Percentiles rank a stretch among this genome's conserved stretches.
Evolutionary conservation across 768 basidiomycete genomes (phyloP).

Genomic region (Kwoniella dejecticola): DNA sequence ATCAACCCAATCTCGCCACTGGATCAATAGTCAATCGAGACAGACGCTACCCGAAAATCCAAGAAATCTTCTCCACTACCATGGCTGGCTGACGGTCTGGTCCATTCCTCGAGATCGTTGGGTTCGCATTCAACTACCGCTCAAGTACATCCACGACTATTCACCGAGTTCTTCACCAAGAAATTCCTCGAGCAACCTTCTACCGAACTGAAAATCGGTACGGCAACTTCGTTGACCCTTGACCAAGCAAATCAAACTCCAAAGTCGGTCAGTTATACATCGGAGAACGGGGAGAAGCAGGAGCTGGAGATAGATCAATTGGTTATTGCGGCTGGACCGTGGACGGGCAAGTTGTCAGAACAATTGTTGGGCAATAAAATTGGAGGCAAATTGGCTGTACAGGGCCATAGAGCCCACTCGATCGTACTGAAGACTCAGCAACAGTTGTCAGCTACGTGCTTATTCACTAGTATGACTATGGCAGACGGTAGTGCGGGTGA

Average conservation of each 20-base stretch:
- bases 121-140: slow-evolving; percentile 48
- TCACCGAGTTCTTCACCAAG: slow-evolving; percentile 47
- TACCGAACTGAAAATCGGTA: slow-evolving; percentile 43
- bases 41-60: slow-evolving; percentile 39
- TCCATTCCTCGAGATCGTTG: slow-evolving; percentile 42
- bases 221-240: slow-evolving; percentile 28
- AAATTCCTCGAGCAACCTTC: slow-evolving; percentile 39
- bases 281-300: neutral
- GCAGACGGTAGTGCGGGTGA: slow-evolving; percentile 52
- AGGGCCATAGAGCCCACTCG: slow-evolving; percentile 55
- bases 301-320: slow-evolving; percentile 63
- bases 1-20: slow-evolving; percentile 1
- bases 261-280: slow-evolving; percentile 3
- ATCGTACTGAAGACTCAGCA: slow-evolving; percentile 54
- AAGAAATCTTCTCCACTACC: slow-evolving; percentile 32
- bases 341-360: slow-evolving; percentile 66
- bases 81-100: slow-evolving; percentile 46
- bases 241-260: neutral
- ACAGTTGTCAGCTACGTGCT: slow-evolving; percentile 70
- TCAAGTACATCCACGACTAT: slow-evolving; percentile 53
- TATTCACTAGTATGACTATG: slow-evolving; percentile 75
- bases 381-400: slow-evolving; percentile 46
- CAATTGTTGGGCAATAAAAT: slow-evolving; percentile 50
- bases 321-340: slow-evolving; percentile 80
- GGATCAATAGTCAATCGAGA: slow-evolving; percentile 40